Conservation (phyloP, 1,284 basidiomycete genomes). For the Papiliotrema terrestris region DNA sequence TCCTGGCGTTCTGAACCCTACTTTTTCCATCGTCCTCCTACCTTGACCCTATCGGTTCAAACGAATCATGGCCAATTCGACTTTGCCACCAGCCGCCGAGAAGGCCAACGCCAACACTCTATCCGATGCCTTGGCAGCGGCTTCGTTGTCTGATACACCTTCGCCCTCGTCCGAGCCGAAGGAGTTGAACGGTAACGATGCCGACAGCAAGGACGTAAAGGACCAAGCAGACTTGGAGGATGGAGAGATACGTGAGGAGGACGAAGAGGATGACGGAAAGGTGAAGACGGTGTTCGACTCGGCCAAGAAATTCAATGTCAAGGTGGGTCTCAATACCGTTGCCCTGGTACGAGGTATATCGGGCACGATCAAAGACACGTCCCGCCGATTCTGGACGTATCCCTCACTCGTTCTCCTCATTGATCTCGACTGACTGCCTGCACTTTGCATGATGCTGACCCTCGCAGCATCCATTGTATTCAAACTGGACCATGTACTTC, state of each 20-base stretch:
- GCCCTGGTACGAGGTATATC: too few species aligned
- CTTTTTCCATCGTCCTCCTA: too few species aligned
- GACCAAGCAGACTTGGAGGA: constrained; percentile 29
- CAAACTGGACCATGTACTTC: constrained; percentile 96
- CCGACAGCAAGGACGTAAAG: constrained; percentile 9
- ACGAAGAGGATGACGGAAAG: constrained; percentile 41
- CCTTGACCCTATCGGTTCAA: not conserved
- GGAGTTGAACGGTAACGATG: constrained; percentile 16
- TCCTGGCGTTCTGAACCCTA: too few species aligned
- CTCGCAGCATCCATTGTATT: constrained; percentile 78
- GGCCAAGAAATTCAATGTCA: constrained; percentile 85
- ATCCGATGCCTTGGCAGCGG: constrained; percentile 33
- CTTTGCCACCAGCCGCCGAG: constrained; percentile 28
- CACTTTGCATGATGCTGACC: not conserved
- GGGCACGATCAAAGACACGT: too few species aligned
- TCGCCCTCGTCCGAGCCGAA: constrained; percentile 21
- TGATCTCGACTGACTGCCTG: too few species aligned
- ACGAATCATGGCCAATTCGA: constrained; percentile 12
- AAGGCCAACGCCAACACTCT: constrained; percentile 34
- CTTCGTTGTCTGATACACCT: constrained; percentile 25
- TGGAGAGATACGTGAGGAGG: constrained; percentile 35
- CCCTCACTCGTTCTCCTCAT: too few species aligned
- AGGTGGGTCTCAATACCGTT: constrained; percentile 54
- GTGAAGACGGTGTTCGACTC: constrained; percentile 86
- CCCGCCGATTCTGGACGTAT: too few species aligned